Base-by-base conservation (phyloP, 345 rosid genomes). In the Excoecaria cochinchinensis region DNA sequence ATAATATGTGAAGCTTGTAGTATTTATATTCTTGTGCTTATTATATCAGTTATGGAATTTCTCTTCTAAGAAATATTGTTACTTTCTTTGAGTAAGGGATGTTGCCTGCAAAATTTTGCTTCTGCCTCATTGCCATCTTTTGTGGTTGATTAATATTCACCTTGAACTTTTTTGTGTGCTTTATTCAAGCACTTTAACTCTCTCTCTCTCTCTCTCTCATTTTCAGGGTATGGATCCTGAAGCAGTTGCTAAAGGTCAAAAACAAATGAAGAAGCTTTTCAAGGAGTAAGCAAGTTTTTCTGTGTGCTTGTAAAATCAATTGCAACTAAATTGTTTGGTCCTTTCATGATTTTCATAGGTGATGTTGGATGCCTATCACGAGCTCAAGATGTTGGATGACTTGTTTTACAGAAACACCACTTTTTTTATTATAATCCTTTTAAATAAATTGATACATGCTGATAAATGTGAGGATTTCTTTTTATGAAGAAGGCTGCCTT, bases 211-310 rank as follows among this genome's bases (percentile, higher is more conserved):
- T 63, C 39, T 48, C 61, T 47, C 70, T 69, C 72, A 50, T 68
- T 21, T 74, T 57, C 80, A 91, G 93, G 90, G 78, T 66, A 82
- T 80, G 88, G 90, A 90, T 68, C 84, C 87, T 3, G 46, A 79
- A 31, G 31, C 89, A 12, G 64, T 86, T 67, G 76, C 82, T 55
- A 93, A 92, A 57, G 90, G 91, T 69, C 89, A 88, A 72, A 84
- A 86, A 66, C 77, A 85, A 81, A 86, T 94, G 90, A 60, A 88
- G 84, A 84, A 82, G 77, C 77, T 94, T 82, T 90, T 89, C 77
- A 87, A 80, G 46, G 91, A 91, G 97, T 94, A 86, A 88, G 97
- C 67, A 79, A 69, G 78, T 71, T 69, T n/a, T 73, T 71, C 24
- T 50, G 44, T 74, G 71, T 48, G 66, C 56, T 57, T 72, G 50